Evolutionary conservation across 176 grass and related monocot species (phyloP).

Genomic region (Pharus latifolius): DNA sequence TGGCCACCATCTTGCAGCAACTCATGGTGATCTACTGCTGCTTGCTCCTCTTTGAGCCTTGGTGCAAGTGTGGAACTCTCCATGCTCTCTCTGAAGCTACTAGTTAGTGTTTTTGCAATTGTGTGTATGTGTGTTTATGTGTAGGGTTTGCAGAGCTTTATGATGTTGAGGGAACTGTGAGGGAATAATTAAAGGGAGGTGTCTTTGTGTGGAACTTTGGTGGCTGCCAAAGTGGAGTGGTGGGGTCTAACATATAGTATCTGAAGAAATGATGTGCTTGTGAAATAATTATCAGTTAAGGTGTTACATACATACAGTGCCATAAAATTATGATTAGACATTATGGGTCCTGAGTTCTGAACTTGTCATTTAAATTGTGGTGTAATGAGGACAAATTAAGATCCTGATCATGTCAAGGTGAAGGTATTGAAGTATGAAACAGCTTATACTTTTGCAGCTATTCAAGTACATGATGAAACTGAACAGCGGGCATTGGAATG

Average conservation of each 20-base stretch:
- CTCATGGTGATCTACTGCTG: not conserved
- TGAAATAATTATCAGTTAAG: not conserved
- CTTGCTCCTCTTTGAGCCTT: slow-evolving; percentile 26
- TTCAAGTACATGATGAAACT: slow-evolving; percentile 2
- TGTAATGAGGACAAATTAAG: not conserved
- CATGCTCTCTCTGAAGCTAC: slow-evolving; percentile 23
- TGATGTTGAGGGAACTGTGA: slow-evolving; percentile 34
- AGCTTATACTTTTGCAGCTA: not conserved
- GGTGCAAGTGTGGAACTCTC: slow-evolving; percentile 17
- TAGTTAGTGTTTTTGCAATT: not conserved
- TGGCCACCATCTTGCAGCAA: not conserved
- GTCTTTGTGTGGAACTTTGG: slow-evolving; percentile 33
- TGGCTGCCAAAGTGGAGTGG: slow-evolving; percentile 41
- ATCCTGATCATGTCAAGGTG: not conserved
- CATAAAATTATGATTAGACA: not conserved
- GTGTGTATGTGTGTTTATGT: slow-evolving; percentile 8
- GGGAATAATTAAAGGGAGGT: slow-evolving; percentile 39
- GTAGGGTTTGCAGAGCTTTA: slow-evolving; percentile 24
- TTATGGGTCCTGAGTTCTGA: not conserved
- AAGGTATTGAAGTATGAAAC: not conserved
- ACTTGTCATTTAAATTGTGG: not conserved
- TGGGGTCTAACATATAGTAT: slow-evolving; percentile 31
- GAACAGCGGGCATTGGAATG: slow-evolving; percentile 1
- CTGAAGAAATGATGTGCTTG: slow-evolving; percentile 1
- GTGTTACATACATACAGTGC: not conserved